Evolutionary conservation across 345 rosid species (phyloP).

Genomic region (Eucalyptus albens): DNA sequence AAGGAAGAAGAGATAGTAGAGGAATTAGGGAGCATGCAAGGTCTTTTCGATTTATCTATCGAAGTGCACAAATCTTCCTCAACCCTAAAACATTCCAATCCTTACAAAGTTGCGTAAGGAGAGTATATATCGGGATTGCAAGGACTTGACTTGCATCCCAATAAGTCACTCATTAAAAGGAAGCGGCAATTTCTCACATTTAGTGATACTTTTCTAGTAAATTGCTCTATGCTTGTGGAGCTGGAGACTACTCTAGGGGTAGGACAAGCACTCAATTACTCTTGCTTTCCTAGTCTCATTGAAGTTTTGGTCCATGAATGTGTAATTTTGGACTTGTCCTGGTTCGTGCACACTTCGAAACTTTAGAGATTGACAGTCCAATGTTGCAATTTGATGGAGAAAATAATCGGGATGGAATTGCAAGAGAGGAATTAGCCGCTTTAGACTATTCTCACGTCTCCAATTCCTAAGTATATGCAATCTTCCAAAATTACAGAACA

Average conservation of each 20-base stretch:
- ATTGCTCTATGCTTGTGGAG: neutral
- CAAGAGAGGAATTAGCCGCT: neutral
- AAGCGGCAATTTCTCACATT: neutral
- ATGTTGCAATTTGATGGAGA: neutral
- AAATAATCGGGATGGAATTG: neutral
- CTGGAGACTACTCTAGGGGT: neutral
- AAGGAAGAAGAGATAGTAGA: neutral
- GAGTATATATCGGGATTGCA: accelerated
- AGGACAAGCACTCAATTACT: neutral
- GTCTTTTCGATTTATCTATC: neutral
- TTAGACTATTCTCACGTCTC: neutral
- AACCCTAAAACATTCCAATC: neutral
- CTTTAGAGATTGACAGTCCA: neutral
- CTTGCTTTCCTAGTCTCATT: neutral
- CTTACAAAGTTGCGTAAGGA: neutral
- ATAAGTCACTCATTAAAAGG: too few relatives aligned
- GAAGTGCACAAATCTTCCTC: neutral
- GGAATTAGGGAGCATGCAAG: neutral
- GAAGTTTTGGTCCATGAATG: neutral
- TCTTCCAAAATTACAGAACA: neutral
- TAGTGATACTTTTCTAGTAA: neutral
- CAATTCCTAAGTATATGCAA: neutral
- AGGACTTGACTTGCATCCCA: neutral
- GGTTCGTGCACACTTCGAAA: neutral
- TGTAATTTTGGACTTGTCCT: neutral